Base-by-base conservation (phyloP, 2,329 filamentous ascomycete species). In the Domatiomyces globalis region DNA sequence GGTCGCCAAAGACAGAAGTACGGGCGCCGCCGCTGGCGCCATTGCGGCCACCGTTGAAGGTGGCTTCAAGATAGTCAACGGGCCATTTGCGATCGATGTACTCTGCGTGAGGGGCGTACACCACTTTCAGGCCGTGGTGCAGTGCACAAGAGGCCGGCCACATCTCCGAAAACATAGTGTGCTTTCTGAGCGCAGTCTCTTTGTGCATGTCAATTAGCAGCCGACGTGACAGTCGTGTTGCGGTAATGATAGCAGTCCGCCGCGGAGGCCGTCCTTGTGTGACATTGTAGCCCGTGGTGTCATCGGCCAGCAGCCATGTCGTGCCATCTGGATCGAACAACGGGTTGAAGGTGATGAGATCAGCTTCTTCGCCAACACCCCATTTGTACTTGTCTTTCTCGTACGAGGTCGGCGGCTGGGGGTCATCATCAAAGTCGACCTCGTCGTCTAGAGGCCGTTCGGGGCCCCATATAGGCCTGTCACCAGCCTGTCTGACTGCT, bases 121-220 rank as follows among this genome's bases (percentile, higher is more conserved):
- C 88, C 39, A 87, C 88, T 71, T 95, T 96, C 70, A 86, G 82
- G 9, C 90, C 90, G 65, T 95, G 89, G 54, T 95, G 89, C 8
- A 96, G 75, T 1, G 89, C 86, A 1, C 86, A 81, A 0, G 85
- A 92, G 1, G 84, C 83, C 0, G 89, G 87, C 87, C 87, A 95
- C 89, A 95, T 95, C 68, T 96, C 90, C 0, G 88, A 86, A 65
- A 94, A 94, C 72, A 92, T 94, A 57, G 86, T 85, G 67, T 94
- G 85, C 61, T 88, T 89, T 63, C 84, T 83, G 61, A 86, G 78
- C 27, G 82, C 80, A 3, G 89, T 95, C 71, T 95, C 88, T 51
- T 81, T 78, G 71, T 96, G 90, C 90, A 96, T 96, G 17, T 83
- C 83, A 55, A 81, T 73, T 12, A 96, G 75, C 46, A 95, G 79